Evolutionary conservation across 2,329 filamentous ascomycete genomes (phyloP).

Genomic region (Endocalyx cinctus): DNA sequence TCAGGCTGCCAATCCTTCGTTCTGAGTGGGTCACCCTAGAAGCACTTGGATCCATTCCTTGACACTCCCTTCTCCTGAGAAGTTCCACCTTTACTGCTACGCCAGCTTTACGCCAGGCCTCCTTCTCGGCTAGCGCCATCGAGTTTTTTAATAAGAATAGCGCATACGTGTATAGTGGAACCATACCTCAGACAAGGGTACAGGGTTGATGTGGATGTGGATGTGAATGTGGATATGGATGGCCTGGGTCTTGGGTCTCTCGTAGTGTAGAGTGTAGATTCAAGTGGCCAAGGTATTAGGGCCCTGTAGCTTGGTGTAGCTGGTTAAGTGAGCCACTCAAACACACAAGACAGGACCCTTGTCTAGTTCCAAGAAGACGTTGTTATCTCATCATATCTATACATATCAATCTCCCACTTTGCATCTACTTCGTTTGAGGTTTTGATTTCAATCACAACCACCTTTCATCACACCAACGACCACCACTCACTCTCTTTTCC

Average conservation of each 20-base stretch:
- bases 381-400: constrained; percentile 17
- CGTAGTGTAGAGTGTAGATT: constrained; percentile 17
- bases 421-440: constrained; percentile 18
- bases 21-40: constrained; percentile 24
- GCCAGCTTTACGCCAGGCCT: constrained; percentile 20
- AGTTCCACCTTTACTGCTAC: too few relatives aligned
- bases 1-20: constrained; percentile 21
- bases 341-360: constrained; percentile 25
- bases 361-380: too few relatives aligned
- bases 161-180: constrained; percentile 25
- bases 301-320: too few relatives aligned
- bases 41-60: constrained; percentile 7
- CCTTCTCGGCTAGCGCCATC: constrained; percentile 28
- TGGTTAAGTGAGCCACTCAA: constrained; percentile 29
- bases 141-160: constrained; percentile 33
- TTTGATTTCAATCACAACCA: constrained; percentile 17
- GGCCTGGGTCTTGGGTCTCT: too few relatives aligned
- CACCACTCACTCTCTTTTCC: too few relatives aligned
- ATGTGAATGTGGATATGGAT: too few relatives aligned
- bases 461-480: too few relatives aligned
- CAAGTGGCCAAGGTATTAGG: constrained; percentile 20
- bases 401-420: constrained; percentile 25
- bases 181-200: constrained; percentile 27
- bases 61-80: constrained; percentile 3
- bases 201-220: too few relatives aligned